Base-by-base conservation (phyloP, 176 grass and related monocot genomes). In the Musa troglodytarum region DNA sequence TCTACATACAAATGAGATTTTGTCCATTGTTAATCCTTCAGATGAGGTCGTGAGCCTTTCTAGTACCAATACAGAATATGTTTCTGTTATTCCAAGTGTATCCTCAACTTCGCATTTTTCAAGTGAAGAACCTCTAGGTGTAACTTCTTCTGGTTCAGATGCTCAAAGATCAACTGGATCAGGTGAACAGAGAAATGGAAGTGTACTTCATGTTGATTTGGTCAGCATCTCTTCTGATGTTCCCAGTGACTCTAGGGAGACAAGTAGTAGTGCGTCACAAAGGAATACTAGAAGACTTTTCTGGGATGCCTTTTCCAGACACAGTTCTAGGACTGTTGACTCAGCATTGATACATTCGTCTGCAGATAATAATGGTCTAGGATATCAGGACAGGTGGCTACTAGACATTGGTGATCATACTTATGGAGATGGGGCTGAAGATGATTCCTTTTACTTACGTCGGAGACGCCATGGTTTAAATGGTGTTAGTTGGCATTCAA, bases 301-400 rank as follows among this genome's bases (percentile, higher is more conserved):
- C 28, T 91, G 88, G 90, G 94, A 97, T 80, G 74, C 90, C 10
- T 88, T 97, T 83, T 88, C 94, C 20, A 85, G 94, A 83, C 90
- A 68, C 29, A 75, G 84, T 74, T 83, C 83, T 73, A 85, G 88
- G 81, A 74, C 82, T 84, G 73, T 86, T 76, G 86, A 89, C 29
- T 87, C 86, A 5, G 11, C 75, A 17, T 9, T n/a, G 52, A 2
- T 77, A 25, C 52, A 65, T 24, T 77, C 75, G 53, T 25, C 75
- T 66, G 10, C 54, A 76, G 86, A 93, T 63, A 78, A 57, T 71
- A 83, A 76, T 56, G 83, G 81, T 67, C 80, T 85, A 13, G 79
- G 81, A 82, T 90, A 89, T 74, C 86, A 88, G 49, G 85, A 87
- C 77, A 96, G 89, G 78, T 97, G 90, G 88, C 76, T 91, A 82